These are phyloP conservation scores for Claviceps monticola DNA, from an alignment of 2,329 filamentous ascomycete species.

Conservation along the genomic window DNA sequence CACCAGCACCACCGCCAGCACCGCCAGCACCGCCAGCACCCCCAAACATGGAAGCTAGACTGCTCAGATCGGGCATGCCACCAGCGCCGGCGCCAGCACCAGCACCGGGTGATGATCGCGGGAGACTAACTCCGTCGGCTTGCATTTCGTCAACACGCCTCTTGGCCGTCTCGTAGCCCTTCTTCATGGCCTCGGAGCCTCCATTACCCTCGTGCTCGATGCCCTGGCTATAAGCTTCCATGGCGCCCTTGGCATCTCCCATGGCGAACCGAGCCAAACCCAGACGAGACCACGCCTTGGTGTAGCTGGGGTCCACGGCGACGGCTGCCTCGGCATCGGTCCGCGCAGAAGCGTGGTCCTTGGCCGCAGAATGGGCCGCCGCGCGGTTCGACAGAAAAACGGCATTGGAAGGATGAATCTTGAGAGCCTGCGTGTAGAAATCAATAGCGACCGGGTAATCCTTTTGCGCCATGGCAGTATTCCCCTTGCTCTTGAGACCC, in stretches of 20 bases:
- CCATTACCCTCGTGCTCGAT: conserved; percentile 91
- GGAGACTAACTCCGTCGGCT: conserved; percentile 23
- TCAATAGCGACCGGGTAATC: conserved; percentile 75
- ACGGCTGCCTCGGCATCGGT: conserved; percentile 86
- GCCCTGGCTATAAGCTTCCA: conserved; percentile 87
- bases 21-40: conserved; percentile 40
- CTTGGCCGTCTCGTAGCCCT: conserved; percentile 88
- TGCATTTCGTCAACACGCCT: conserved; percentile 71
- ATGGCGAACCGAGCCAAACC: conserved; percentile 85
- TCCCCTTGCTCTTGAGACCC: conserved; percentile 76
- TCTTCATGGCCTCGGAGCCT: conserved; percentile 94
- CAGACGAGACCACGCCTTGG: conserved; percentile 91
- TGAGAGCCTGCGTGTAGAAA: conserved; percentile 76
- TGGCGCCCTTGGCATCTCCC: conserved; percentile 77
- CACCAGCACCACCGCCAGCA: conserved; percentile 47
- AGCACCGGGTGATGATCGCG: conserved; percentile 35
- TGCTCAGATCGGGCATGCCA: conserved; percentile 58
- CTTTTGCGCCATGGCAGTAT: conserved; percentile 88
- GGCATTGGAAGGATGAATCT: conserved; percentile 69
- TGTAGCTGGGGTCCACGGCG: conserved; percentile 78
- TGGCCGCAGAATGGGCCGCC: conserved; percentile 74
- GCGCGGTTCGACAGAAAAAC: conserved; percentile 98
- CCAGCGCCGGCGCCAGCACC: conserved; percentile 42
- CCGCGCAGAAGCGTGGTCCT: conserved; percentile 71
- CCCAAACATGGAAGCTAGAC: conserved; percentile 60